phyloP scores from a whole-genome alignment of 768 basidiomycete species.

The Pulveroboletus frians region DNA sequence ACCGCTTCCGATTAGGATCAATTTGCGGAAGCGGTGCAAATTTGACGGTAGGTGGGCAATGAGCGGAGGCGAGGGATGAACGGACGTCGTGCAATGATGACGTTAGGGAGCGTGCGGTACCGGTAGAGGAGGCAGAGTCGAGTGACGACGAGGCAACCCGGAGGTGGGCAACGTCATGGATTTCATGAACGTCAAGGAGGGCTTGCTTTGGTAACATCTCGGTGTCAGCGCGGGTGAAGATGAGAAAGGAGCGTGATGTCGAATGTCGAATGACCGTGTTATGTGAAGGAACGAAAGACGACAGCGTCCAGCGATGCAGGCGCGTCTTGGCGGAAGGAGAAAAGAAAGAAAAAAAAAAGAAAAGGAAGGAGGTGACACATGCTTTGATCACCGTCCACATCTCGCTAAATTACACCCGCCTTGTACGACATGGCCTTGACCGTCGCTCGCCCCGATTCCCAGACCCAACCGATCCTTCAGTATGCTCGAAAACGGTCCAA shows the following conservation, averaged over 20 bases:
- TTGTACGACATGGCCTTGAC: constrained; percentile 39
- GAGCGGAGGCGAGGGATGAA: constrained; percentile 15
- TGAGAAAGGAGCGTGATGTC: constrained; percentile 19
- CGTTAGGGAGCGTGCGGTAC: constrained; percentile 8
- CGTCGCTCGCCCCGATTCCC: constrained; percentile 60
- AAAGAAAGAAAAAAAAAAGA: no score
- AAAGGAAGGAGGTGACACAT: no score
- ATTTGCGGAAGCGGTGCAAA: constrained; percentile 58
- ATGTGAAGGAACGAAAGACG: not conserved
- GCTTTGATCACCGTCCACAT: not conserved
- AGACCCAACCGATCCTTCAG: constrained; percentile 37
- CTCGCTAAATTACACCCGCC: constrained; percentile 1
- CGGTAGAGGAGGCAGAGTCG: constrained; percentile 15
- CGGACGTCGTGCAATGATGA: constrained; percentile 5
- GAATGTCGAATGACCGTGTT: constrained; percentile 10
- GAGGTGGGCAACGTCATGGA: constrained; percentile 13
- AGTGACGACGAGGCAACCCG: constrained; percentile 5
- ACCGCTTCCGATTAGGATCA: constrained; percentile 46
- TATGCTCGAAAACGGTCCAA: constrained; percentile 66
- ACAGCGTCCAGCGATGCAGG: constrained; percentile 15
- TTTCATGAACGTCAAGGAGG: constrained; percentile 14
- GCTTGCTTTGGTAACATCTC: constrained; percentile 12
- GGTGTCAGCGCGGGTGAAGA: not conserved
- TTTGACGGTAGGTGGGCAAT: constrained; percentile 36
- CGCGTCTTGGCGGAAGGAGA: no score